These are phyloP conservation scores for Verticillium klebahnii DNA, from an alignment of 2,329 filamentous ascomycete genomes.

Conservation along the genomic window DNA sequence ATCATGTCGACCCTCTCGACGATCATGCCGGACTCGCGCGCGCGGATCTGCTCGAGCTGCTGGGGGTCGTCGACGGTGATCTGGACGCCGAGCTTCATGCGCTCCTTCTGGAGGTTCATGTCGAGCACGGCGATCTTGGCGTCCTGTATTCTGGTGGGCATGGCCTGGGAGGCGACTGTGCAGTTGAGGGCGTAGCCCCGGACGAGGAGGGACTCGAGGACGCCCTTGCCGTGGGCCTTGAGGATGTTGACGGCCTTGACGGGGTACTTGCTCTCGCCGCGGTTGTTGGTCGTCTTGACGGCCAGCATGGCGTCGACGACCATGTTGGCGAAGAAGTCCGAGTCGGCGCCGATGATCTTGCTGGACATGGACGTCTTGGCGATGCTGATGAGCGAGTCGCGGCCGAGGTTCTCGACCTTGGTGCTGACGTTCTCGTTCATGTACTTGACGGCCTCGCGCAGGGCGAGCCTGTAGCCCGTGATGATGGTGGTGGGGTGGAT, in stretches of 20 bases:
- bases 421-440: constrained; percentile 98
- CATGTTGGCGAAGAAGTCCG: constrained; percentile 96
- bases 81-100: constrained; percentile 98
- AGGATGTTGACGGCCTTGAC: constrained; percentile 99
- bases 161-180: constrained; percentile 96
- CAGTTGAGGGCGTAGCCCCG: constrained; percentile 98
- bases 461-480: constrained; percentile 90
- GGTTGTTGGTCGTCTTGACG: constrained; percentile 89
- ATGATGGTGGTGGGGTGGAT: constrained; percentile 99
- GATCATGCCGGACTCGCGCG: constrained; percentile 88
- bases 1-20: constrained; percentile 96
- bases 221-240: constrained; percentile 95
- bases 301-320: constrained; percentile 94
- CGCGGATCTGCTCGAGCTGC: constrained; percentile 94
- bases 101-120: constrained; percentile 98
- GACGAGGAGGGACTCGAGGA: constrained; percentile 80
- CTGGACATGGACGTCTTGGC: constrained; percentile 99
- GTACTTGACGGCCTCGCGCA: constrained; percentile 96
- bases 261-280: constrained; percentile 89
- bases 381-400: constrained; percentile 88
- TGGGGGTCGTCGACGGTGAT: constrained; percentile 97
- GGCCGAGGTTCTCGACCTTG: constrained; percentile 86
- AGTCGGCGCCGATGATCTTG: constrained; percentile 96
- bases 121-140: constrained; percentile 96
- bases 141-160: constrained; percentile 87